Base-by-base conservation (phyloP, 2,329 filamentous ascomycete genomes). In the Trichoderma pleuroti region DNA sequence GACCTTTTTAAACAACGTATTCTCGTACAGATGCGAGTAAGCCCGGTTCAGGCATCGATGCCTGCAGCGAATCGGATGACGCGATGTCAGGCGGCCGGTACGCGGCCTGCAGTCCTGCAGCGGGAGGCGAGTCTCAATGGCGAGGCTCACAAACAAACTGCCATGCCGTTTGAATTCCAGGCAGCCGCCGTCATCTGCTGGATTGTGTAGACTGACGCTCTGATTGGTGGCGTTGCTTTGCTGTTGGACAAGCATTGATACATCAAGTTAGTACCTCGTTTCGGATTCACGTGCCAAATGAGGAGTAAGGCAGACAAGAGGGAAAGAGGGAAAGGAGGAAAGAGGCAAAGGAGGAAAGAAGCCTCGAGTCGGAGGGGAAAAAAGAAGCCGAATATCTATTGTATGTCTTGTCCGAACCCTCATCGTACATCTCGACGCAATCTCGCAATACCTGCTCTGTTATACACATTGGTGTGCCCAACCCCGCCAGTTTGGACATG, bases 401-500 rank as follows among this genome's bases (percentile, higher is more conserved):
- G 39, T 49, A 60, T 68, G 28, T 60, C 56, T 68, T 36, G 16
- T 68, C 36, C 65, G 16, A 34, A 60, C 24, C 5, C 36, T 49
- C 7, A 68, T 68, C 65, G 54, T 68, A 68, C 65, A 68, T 32
- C 36, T 68, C 28, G 56, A 59, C 65, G 65, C 16, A 52, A 49
- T 68, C 28, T 28, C 21, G 36, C 34, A 49, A 64, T 34, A 11
- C 56, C 30, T 34, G 21, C 26, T 18, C 26, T 72, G 56, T 70
- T 73, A 34, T 73, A 72, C 71, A 72, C 46, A 36, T 52, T 39
- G 49, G 21, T 24, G 61, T 28, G 16, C 46, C 67, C 46, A 34
- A 21, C n/a, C 30, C 30, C 32, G 30, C 21, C 32, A 4, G 28
- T 56, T 24, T 39, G n/a, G 56, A 26, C 34, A 46, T 68, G 64